A percentile compares a stretch with the other conserved stretches of the same genome.
phyloP scores from a whole-genome alignment of 179 eudicot species.

The Actinidia chinensis region DNA sequence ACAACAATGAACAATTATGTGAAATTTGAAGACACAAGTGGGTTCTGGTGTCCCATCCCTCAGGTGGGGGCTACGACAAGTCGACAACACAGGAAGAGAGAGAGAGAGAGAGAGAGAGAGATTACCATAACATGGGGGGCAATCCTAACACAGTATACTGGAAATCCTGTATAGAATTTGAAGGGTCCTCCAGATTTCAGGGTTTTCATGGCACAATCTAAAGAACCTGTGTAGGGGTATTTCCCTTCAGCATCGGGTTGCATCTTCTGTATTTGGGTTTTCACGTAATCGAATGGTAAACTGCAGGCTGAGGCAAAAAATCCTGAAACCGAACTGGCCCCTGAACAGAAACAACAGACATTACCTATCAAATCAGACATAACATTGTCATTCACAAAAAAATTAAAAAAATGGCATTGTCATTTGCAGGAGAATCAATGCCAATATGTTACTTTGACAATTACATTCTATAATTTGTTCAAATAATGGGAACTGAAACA shows the following conservation, averaged over 20 bases:
- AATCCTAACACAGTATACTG: conserved; percentile 54
- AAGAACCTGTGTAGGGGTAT: conserved; percentile 49
- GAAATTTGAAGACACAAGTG: neutral
- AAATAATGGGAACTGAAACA: too few relatives aligned
- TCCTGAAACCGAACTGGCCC: conserved; percentile 55
- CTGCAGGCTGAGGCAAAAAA: conserved; percentile 59
- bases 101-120: conserved; percentile 18
- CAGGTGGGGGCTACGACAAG: neutral
- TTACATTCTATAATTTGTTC: too few relatives aligned
- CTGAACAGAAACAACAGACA: conserved; percentile 30
- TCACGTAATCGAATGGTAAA: conserved; percentile 56
- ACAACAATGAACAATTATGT: neutral
- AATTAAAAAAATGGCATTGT: too few relatives aligned
- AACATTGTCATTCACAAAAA: neutral
- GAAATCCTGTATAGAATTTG: conserved; percentile 55
- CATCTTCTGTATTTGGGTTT: conserved; percentile 63
- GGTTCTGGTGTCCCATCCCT: neutral
- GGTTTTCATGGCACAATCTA: conserved; percentile 54
- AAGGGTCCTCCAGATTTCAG: conserved; percentile 56
- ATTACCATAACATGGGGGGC: conserved; percentile 63
- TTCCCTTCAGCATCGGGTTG: conserved; percentile 58
- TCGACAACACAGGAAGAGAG: neutral
- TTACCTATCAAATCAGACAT: neutral
- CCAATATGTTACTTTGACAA: too few relatives aligned
- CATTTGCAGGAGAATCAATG: too few relatives aligned